Conservation (phyloP, 2,329 filamentous ascomycete species). For the Alternaria brassicae region DNA sequence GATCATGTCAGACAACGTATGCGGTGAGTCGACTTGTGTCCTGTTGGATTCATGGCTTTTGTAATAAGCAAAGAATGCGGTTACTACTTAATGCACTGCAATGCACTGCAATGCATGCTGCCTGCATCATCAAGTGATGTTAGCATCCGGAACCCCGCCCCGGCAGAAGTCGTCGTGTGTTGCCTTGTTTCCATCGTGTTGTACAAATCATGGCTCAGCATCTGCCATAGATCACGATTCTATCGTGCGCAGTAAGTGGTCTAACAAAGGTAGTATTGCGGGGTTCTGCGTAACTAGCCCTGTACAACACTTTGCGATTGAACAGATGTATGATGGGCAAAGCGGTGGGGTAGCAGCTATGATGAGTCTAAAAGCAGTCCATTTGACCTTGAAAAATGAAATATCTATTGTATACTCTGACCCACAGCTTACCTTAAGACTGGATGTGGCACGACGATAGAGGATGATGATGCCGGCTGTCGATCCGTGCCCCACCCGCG, state of each 20-base stretch:
- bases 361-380: no score
- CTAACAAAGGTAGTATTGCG: neutral
- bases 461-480: constrained; percentile 21
- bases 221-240: neutral
- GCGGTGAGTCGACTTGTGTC: neutral
- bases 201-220: no score
- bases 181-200: neutral
- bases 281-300: neutral
- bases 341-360: neutral
- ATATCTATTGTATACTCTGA: neutral
- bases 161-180: neutral
- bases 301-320: neutral
- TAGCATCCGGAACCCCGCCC: constrained; percentile 10
- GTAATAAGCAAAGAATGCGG: neutral
- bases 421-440: neutral
- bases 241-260: neutral
- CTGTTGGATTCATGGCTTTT: neutral
- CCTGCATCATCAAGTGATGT: neutral
- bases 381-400: no score
- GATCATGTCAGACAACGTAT: neutral
- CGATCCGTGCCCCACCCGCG: constrained; percentile 34
- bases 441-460: neutral
- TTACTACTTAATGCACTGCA: neutral
- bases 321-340: neutral
- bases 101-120: neutral